Percentiles rank a stretch among this genome's conserved stretches.
Conservation (phyloP, 495 filamentous ascomycete species). For the Platismatia glauca region DNA sequence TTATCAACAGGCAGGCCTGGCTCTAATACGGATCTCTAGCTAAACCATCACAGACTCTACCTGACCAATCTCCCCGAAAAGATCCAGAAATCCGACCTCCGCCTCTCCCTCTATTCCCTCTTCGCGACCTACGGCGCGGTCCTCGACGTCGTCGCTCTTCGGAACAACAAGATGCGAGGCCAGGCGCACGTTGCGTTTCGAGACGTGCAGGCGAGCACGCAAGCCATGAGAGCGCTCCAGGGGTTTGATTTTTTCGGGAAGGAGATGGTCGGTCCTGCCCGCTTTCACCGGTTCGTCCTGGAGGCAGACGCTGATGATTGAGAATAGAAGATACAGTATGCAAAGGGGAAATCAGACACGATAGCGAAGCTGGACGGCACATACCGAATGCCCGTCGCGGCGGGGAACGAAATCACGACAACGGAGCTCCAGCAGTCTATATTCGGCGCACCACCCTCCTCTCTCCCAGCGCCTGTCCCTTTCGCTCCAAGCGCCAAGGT, state of each 20-base stretch:
- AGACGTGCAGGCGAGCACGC: conserved; percentile 76
- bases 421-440: conserved; percentile 76
- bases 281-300: background rate
- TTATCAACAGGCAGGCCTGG: conserved; percentile 11
- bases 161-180: conserved; percentile 82
- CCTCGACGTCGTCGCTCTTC: conserved; percentile 85
- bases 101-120: conserved; percentile 77
- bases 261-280: conserved; percentile 58
- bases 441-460: conserved; percentile 57
- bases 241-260: conserved; percentile 82
- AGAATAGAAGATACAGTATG: conserved; percentile 73
- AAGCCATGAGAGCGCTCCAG: conserved; percentile 80
- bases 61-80: conserved; percentile 77
- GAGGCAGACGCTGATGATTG: background rate
- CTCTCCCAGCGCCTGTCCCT: conserved; percentile 30
- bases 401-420: conserved; percentile 44
- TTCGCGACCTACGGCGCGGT: conserved; percentile 92
- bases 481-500: conserved; percentile 33
- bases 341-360: conserved; percentile 73
- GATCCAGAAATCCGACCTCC: conserved; percentile 74
- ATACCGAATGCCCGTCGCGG: conserved; percentile 53
- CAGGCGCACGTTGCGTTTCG: conserved; percentile 90
- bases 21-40: conserved; percentile 26
- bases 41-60: conserved; percentile 57
- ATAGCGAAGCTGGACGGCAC: conserved; percentile 87